Conservation (phyloP, 768 basidiomycete species). For the Agaricus subrufescens region DNA sequence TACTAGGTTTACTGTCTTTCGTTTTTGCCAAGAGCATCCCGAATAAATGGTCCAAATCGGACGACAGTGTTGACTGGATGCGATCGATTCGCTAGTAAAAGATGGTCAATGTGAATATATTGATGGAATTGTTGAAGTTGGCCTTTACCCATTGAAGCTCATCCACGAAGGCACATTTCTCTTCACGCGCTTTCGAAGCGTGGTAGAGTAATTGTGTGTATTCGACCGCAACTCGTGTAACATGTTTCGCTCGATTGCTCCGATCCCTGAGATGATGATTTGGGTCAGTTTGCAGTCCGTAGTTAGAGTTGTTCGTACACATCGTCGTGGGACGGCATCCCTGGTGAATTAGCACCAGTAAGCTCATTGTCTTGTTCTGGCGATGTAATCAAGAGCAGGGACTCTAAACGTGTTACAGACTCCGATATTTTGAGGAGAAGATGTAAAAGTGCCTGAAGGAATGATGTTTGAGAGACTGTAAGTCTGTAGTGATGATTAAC, state of each 20-base stretch:
- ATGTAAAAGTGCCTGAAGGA: conserved; percentile 69
- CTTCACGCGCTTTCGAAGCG: conserved; percentile 70
- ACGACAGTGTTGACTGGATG: conserved; percentile 79
- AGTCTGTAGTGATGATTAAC: background rate
- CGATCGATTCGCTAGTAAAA: conserved; percentile 64
- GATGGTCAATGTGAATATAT: conserved; percentile 6
- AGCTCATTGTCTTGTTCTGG: conserved; percentile 40
- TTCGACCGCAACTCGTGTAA: conserved; percentile 82
- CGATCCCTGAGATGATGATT: conserved; percentile 36
- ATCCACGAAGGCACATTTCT: conserved; percentile 76
- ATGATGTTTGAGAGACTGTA: background rate
- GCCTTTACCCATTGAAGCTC: conserved; percentile 71
- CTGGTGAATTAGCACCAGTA: conserved; percentile 27
- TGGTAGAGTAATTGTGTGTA: conserved; percentile 93
- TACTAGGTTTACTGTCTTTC: conserved; percentile 41
- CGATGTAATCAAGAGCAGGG: conserved; percentile 67
- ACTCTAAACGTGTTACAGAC: conserved; percentile 83
- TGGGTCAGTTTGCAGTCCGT: conserved; percentile 5
- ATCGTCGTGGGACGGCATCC: conserved; percentile 34
- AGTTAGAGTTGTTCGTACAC: conserved; percentile 31
- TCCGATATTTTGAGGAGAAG: conserved; percentile 91
- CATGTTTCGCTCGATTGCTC: conserved; percentile 66
- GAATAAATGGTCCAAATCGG: conserved; percentile 84
- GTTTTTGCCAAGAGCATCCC: conserved; percentile 52
- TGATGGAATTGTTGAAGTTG: conserved; percentile 8